Conservation (phyloP, 2,329 filamentous ascomycete species). For the Furcasterigmium furcatum region DNA sequence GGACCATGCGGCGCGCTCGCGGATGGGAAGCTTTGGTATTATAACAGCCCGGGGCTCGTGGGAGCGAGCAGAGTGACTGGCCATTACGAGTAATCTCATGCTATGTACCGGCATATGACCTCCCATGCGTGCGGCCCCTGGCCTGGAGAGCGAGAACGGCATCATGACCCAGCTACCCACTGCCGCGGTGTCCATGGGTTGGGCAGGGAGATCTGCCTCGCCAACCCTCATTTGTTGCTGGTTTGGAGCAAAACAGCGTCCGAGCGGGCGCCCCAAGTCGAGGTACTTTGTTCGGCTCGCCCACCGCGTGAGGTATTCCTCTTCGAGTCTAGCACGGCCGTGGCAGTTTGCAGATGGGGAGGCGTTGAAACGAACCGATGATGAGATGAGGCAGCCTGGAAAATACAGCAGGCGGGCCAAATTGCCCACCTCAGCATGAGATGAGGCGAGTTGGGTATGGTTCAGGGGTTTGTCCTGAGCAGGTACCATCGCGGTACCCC, state of each 20-base stretch:
- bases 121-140: no score
- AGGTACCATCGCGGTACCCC: neutral
- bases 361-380: neutral
- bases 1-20: neutral
- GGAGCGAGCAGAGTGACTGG: neutral
- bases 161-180: no score
- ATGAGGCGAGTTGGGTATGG: neutral
- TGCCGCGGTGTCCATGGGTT: no score
- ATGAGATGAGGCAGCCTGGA: neutral
- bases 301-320: no score
- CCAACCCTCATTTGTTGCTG: neutral
- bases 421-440: neutral
- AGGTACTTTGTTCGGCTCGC: no score
- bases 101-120: no score
- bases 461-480: neutral
- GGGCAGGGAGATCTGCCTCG: conserved; percentile 1
- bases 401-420: neutral
- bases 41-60: neutral
- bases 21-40: conserved; percentile 1
- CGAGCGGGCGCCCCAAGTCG: neutral
- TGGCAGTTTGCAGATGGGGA: neutral
- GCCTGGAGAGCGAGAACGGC: no score
- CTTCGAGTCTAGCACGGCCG: neutral
- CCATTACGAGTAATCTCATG: no score
- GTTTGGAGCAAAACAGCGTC: neutral